phyloP scores from a whole-genome alignment of 2,329 filamentous ascomycete genomes.

The Chaetomium globosum region DNA sequence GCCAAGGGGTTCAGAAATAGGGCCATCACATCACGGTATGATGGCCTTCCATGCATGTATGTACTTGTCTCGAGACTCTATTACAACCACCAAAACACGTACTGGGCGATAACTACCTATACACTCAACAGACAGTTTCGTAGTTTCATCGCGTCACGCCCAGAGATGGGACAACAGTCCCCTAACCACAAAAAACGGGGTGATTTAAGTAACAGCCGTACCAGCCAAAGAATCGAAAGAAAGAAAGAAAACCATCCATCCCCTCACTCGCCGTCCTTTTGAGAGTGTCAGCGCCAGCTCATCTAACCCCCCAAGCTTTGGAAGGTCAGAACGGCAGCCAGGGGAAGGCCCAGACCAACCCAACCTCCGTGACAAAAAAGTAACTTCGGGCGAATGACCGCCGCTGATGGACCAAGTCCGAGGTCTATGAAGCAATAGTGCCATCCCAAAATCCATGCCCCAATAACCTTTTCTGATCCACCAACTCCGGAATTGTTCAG shows the following conservation, averaged over 20 bases:
- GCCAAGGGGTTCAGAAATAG: not conserved
- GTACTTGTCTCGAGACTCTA: not conserved
- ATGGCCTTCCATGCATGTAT: too few relatives aligned
- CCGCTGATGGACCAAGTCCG: not conserved
- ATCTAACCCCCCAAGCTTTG: not conserved
- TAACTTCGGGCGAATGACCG: not conserved
- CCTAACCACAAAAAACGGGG: constrained; percentile 1
- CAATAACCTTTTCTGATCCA: constrained; percentile 7
- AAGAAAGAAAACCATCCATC: not conserved
- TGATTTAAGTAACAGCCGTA: constrained; percentile 7
- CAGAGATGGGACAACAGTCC: not conserved
- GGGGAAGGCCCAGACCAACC: not conserved
- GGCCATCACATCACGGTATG: not conserved
- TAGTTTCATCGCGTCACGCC: not conserved
- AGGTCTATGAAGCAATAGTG: not conserved
- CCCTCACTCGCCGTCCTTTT: not conserved
- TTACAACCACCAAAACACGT: not conserved
- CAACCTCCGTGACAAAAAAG: not conserved
- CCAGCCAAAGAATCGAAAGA: constrained; percentile 10
- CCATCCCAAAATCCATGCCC: constrained; percentile 3
- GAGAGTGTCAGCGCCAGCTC: not conserved
- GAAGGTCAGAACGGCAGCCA: not conserved
- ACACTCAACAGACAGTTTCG: not conserved
- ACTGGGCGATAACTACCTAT: not conserved
- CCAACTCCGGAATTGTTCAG: constrained; percentile 1